Evolutionary conservation across 441 rosid genomes (phyloP).

Genomic region (Corymbia calophylla): DNA sequence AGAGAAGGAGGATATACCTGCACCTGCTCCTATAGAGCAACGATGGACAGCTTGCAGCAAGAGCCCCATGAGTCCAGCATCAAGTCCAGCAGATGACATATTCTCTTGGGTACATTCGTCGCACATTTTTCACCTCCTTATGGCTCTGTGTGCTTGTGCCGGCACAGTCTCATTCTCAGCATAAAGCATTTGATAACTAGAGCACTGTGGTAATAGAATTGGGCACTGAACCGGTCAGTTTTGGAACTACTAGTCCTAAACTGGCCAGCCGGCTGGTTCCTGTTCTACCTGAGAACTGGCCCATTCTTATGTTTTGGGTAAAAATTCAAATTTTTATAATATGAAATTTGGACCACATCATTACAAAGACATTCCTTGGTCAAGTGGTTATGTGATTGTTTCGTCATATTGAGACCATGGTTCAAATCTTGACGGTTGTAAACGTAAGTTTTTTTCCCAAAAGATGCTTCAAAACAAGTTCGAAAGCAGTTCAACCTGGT

Average conservation of each 20-base stretch:
- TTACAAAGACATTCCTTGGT: not conserved
- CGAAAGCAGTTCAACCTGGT: not conserved
- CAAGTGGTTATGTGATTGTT: not conserved
- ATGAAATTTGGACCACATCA: not conserved
- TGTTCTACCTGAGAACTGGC: not conserved
- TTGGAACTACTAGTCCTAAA: not conserved
- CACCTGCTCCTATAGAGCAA: constrained; percentile 92
- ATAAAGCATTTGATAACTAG: not conserved
- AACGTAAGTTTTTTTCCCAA: not conserved
- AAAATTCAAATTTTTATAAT: not conserved
- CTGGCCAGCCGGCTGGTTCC: not conserved
- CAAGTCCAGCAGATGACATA: constrained; percentile 63
- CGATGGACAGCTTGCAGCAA: constrained; percentile 88
- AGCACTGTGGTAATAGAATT: not conserved
- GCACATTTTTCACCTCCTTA: not conserved
- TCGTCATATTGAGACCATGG: accelerated
- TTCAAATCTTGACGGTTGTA: not conserved
- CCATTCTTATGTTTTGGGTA: not conserved
- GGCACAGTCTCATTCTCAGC: not conserved
- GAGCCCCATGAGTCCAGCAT: constrained; percentile 89
- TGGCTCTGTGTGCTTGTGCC: not conserved
- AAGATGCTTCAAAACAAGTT: not conserved
- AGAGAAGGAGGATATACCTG: constrained; percentile 71
- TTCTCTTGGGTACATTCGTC: constrained; percentile 74
- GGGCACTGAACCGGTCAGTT: not conserved